Percentiles rank a stretch among this genome's conserved stretches.
phyloP scores from a whole-genome alignment of 768 basidiomycete genomes.

The Rhodotorula taiwanensis region DNA sequence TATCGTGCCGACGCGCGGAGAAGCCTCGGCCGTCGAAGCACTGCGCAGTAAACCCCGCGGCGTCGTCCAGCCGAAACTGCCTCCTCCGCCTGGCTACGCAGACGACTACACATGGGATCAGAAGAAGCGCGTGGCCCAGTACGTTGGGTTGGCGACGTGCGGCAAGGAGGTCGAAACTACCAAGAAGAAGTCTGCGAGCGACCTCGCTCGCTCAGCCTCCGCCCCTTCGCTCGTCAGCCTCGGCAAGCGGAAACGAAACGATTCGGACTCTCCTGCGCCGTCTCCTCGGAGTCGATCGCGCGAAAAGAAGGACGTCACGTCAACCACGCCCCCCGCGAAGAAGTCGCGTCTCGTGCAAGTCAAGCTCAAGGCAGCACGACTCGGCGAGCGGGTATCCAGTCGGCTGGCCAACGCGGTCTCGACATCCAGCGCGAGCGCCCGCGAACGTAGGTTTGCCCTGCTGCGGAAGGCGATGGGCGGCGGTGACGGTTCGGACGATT shows the following conservation, averaged over 20 bases:
- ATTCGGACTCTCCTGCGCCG: neutral
- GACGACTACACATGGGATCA: slow-evolving; percentile 26
- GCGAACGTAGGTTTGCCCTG: slow-evolving; percentile 3
- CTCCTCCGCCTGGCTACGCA: slow-evolving; percentile 24
- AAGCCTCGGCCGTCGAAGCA: slow-evolving; percentile 7
- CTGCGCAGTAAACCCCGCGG: slow-evolving; percentile 3
- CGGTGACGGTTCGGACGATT: neutral
- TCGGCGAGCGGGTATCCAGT: neutral
- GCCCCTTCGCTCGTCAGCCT: neutral
- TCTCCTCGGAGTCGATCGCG: neutral
- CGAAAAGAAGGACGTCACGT: no score
- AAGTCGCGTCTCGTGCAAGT: neutral
- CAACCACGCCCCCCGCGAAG: neutral
- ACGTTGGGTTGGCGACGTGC: slow-evolving; percentile 11
- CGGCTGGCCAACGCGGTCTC: neutral
- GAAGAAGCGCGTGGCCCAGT: slow-evolving; percentile 2
- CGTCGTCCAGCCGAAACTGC: slow-evolving; percentile 28
- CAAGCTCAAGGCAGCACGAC: neutral
- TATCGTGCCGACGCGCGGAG: slow-evolving; percentile 5
- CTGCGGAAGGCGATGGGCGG: neutral
- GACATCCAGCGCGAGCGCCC: neutral
- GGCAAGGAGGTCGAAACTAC: neutral
- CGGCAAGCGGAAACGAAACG: slow-evolving; percentile 12
- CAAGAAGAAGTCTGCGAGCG: neutral
- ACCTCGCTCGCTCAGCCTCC: neutral